Conservation (phyloP, 352 stramenopile genomes). For the Globisporangium okanoganense region DNA sequence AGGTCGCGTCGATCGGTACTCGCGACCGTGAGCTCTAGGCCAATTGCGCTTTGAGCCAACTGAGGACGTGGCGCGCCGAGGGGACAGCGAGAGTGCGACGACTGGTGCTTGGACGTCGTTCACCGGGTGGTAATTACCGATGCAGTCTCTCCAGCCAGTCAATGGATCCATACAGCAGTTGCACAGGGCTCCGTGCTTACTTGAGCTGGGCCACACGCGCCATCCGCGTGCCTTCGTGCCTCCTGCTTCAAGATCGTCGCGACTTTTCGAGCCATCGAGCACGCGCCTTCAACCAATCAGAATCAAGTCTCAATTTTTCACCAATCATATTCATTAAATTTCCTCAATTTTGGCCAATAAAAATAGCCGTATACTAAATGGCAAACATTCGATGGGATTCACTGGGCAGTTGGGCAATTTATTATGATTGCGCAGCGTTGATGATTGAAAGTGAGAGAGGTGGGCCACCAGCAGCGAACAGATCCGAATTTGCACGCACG, state of each 20-base stretch:
- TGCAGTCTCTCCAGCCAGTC: neutral
- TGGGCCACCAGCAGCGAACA: neutral
- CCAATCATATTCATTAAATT: neutral
- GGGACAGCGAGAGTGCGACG: neutral
- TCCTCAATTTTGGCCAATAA: neutral
- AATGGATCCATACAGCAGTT: neutral
- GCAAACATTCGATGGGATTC: constrained; percentile 1
- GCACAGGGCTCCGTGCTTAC: neutral
- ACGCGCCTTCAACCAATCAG: neutral
- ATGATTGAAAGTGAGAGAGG: neutral
- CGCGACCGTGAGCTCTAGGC: constrained; percentile 25
- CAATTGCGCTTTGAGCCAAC: neutral
- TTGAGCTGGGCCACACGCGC: neutral
- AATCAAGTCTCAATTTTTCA: neutral
- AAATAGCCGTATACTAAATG: neutral
- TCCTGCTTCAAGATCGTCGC: constrained; percentile 1
- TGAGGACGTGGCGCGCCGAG: neutral
- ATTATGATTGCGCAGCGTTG: neutral
- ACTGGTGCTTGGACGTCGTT: neutral
- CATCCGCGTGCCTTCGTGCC: constrained; percentile 1
- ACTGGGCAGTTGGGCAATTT: neutral
- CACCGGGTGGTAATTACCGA: neutral
- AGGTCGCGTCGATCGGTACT: constrained; percentile 3
- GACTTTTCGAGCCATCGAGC: neutral
- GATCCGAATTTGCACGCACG: constrained; percentile 9